Conservation (phyloP, 2,329 filamentous ascomycete species). For the Curvularia hawaiiensis region DNA sequence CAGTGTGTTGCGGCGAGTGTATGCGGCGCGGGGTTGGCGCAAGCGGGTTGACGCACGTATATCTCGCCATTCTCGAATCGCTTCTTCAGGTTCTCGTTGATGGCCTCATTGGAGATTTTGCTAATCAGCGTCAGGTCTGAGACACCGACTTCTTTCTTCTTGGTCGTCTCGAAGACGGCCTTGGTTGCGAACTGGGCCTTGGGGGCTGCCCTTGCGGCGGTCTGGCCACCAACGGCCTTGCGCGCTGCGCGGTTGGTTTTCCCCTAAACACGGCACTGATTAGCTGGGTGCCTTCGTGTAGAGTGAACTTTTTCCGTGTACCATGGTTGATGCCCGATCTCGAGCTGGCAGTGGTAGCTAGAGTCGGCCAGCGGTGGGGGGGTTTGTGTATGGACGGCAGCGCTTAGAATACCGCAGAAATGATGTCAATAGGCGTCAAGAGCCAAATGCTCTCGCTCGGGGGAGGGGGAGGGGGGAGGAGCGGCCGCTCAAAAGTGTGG, state of each 20-base stretch:
- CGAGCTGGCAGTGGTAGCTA: constrained; percentile 26
- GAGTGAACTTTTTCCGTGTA: constrained; percentile 22
- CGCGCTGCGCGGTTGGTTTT: constrained; percentile 64
- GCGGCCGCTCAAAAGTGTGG: constrained; percentile 14
- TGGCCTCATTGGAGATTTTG: constrained; percentile 98
- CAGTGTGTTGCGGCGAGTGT: constrained; percentile 14
- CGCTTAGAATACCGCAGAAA: constrained; percentile 1
- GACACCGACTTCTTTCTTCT: constrained; percentile 99
- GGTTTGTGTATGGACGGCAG: constrained; percentile 17
- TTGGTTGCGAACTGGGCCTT: constrained; percentile 81
- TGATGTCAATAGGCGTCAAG: constrained; percentile 6
- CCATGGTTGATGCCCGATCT: constrained; percentile 45
- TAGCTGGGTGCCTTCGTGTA: constrained; percentile 19
- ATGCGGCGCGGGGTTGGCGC: constrained; percentile 30
- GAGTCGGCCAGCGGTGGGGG: constrained; percentile 17
- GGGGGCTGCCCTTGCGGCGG: constrained; percentile 49
- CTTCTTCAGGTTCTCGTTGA: constrained; percentile 99
- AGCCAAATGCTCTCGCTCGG: neutral
- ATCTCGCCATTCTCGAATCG: constrained; percentile 97
- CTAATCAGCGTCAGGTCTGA: constrained; percentile 96
- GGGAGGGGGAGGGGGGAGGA: constrained; percentile 8
- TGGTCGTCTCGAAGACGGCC: constrained; percentile 91
- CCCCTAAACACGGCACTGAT: constrained; percentile 47
- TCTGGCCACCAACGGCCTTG: constrained; percentile 53
- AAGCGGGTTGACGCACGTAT: constrained; percentile 64